Conservation (phyloP, 2,329 filamentous ascomycete genomes). For the Ophiocordyceps australis region DNA sequence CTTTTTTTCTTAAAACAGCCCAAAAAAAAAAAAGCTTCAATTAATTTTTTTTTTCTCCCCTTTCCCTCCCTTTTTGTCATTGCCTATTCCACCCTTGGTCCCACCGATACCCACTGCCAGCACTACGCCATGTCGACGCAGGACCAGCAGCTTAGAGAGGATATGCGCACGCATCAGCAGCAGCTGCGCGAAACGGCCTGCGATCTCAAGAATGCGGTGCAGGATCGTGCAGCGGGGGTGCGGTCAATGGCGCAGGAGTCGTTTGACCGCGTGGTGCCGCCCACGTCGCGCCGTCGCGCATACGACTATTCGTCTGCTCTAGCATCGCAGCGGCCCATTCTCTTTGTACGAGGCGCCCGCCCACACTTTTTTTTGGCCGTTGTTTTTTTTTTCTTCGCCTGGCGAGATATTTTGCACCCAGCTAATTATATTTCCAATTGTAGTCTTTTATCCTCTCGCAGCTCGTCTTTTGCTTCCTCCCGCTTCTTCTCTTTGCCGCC, state of each 20-base stretch:
- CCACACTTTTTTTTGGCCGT: neutral
- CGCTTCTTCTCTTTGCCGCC: constrained; percentile 47
- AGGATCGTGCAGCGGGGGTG: too few species aligned
- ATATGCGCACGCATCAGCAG: too few species aligned
- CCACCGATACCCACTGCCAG: too few species aligned
- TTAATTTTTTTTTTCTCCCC: too few species aligned
- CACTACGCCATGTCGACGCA: too few species aligned
- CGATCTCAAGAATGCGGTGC: too few species aligned
- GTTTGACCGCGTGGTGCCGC: constrained; percentile 35
- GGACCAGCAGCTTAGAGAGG: too few species aligned
- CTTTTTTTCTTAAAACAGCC: too few species aligned
- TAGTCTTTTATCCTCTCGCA: constrained; percentile 56
- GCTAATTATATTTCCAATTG: too few species aligned
- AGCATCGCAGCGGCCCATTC: constrained; percentile 44
- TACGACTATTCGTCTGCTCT: constrained; percentile 35
- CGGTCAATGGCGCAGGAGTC: constrained; percentile 23
- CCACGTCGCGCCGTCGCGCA: constrained; percentile 37
- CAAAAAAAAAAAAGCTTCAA: too few species aligned
- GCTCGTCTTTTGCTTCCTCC: constrained; percentile 44
- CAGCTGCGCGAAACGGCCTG: neutral
- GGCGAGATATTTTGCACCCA: neutral
- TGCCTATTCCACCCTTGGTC: too few species aligned
- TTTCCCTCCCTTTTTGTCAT: too few species aligned
- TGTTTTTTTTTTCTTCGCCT: neutral
- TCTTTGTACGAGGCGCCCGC: constrained; percentile 37